Percentiles rank a stretch among this genome's conserved stretches.
Conservation (phyloP, 768 basidiomycete genomes). For the Tylopilus cervinicoccineus region DNA sequence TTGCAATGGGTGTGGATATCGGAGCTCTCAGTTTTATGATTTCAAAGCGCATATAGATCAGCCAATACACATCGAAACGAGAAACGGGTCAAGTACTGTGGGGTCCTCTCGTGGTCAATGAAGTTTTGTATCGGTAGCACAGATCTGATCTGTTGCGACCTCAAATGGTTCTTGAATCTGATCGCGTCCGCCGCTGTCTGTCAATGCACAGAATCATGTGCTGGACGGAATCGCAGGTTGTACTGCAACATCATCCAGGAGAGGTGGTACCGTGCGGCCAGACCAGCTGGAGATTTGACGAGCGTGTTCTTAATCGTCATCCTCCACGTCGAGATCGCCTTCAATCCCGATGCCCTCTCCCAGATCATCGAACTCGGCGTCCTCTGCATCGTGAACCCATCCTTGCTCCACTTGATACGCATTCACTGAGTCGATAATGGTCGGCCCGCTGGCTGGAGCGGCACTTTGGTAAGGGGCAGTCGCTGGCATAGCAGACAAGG, state of each 20-base stretch:
- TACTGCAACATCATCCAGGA: neutral
- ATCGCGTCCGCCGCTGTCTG: neutral
- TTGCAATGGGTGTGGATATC: neutral
- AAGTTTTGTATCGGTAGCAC: neutral
- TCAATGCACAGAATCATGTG: no score
- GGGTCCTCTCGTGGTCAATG: neutral
- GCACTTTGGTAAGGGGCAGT: neutral
- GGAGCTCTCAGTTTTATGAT: neutral
- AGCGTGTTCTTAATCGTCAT: conserved; percentile 41
- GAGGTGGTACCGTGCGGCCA: no score
- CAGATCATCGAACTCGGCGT: conserved; percentile 58
- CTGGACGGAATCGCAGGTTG: neutral
- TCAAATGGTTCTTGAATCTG: neutral
- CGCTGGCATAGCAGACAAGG: conserved; percentile 22
- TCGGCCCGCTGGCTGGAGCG: neutral
- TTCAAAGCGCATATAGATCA: neutral
- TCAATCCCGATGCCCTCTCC: conserved; percentile 66
- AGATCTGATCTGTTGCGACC: no score
- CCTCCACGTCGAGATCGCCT: conserved; percentile 63
- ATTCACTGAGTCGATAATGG: conserved; percentile 4
- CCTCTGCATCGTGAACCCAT: conserved; percentile 40
- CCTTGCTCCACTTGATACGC: conserved; percentile 23
- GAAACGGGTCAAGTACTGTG: neutral
- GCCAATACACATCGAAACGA: neutral
- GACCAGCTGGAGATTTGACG: neutral